Evolutionary conservation across 2,329 filamentous ascomycete species (phyloP), one percentile per base, ranked within the genome.

Genomic region (Polychaeton citri): DNA sequence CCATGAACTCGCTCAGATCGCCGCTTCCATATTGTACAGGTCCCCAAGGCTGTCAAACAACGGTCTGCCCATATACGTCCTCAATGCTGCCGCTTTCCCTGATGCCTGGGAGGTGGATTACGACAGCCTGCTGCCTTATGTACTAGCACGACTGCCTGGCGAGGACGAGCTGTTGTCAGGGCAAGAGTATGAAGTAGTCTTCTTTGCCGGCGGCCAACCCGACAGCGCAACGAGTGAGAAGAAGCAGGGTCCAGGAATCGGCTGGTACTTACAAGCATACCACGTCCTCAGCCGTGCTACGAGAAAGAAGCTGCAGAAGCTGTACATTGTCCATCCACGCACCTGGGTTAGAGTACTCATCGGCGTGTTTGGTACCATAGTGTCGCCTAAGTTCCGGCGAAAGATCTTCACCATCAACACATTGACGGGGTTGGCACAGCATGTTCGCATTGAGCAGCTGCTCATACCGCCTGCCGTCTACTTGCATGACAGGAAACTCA

Each of bases 211-310:
- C n/a, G 68, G 67, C 7, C 62, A 61, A 24, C 59, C 60, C 32
- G 64, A 62, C 33, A 60, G 58, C 32, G 58, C 55, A 10, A 64
- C 61, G 7, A 51, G 40, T 17, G 48, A 55, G 30, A 69, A 63
- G 52, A 70, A 66, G 51, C 59, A 58, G 34, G 55, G 55, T 1
- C 69, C 70, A 2, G 64, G 65, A 18, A 69, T 66, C 60, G 66
- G 66, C 26, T 74, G 70, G 70, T 71, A 70, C 43, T 53, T 73
- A 34, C 69, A 72, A 45, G 69, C 69, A 12, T 74, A 74, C 51
- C 66, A 72, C 47, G 60, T 72, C 41, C 59, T 73, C 35, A 65
- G 64, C 21, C 54, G 70, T 40, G 69, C 68, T 4, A 66, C 68
- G 50, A 61, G 69, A 39, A 74, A 73, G 58, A 60, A 67, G 39